Percentiles rank a stretch among this genome's conserved stretches.
These are phyloP conservation scores for Begonia masoniana DNA, from an alignment of 306 rosid species.

Conservation along the genomic window DNA sequence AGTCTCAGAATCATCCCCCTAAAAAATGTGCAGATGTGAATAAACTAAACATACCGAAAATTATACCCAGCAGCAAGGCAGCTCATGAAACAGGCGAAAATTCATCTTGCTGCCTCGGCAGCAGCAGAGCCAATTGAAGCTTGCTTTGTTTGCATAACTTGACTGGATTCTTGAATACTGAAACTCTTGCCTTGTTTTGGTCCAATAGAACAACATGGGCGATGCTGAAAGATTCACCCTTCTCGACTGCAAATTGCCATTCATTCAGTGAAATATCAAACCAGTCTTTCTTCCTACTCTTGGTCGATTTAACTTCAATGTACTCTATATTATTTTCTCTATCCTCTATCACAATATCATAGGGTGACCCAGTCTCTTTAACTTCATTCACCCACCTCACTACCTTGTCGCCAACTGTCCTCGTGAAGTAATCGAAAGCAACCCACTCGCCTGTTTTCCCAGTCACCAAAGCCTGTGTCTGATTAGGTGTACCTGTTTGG, in stretches of 20 bases:
- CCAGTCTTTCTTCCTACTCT: conserved; percentile 72
- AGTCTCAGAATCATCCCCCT: no score
- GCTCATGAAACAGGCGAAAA: conserved; percentile 26
- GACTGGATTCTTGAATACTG: conserved; percentile 54
- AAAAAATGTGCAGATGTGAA: no score
- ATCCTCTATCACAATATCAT: conserved; percentile 39
- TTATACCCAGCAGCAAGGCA: no score
- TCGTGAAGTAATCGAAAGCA: conserved; percentile 47
- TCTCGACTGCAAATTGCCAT: conserved; percentile 71
- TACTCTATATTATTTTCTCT: conserved; percentile 27
- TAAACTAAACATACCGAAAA: no score
- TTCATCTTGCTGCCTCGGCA: conserved; percentile 44
- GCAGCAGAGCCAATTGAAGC: conserved; percentile 52
- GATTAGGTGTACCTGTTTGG: conserved; percentile 33
- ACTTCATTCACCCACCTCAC: conserved; percentile 71
- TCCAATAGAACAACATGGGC: conserved; percentile 46
- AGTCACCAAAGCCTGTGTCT: conserved; percentile 31
- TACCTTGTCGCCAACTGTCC: conserved; percentile 24
- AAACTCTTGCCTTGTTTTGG: conserved; percentile 35
- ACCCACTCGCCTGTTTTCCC: conserved; percentile 67
- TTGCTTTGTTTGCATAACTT: conserved; percentile 46
- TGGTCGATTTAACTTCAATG: conserved; percentile 86
- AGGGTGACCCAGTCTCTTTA: conserved; percentile 63
- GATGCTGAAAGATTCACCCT: conserved; percentile 58
- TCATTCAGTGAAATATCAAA: conserved; percentile 54